Evolutionary conservation across 495 filamentous ascomycete species (phyloP), one percentile per base, ranked within the genome.

Genomic region (Lepraria neglecta): DNA sequence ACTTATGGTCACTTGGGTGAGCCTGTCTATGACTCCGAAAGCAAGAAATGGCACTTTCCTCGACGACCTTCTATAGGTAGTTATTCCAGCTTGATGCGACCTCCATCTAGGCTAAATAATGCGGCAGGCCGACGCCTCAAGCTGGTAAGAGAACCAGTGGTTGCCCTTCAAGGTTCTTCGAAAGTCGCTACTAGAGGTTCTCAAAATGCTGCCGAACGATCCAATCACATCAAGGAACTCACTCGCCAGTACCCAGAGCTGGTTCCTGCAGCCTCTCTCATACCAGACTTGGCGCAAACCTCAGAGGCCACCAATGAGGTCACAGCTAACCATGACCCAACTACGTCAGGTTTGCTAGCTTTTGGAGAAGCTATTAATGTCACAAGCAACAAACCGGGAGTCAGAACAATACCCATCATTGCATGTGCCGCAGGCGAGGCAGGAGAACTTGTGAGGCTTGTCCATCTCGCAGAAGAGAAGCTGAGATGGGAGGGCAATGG

Each of bases 1-100:
- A 78, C 78, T 56, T 88, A 85, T 75, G 86, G 86, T 76, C 83
- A 87, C 68, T 67, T 85, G 60, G 86, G 86, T 67, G 75, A 75
- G 66, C 74, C 81, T 28, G 59, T 71, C 40, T 89, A 87, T 69
- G 71, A 80, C 64, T 58, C 71, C 21, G 78, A 81, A 15, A 74
- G 70, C n/a, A 73, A 76, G 42, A 47, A 73, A 62, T 89, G 86
- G 86, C 68, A 54, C 10, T 88, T 88, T 69, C 65, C 76, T 61
- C 70, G 78, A 19, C 70, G 64, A n/a, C 52, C 42, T 7, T 42
- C n/a, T 33, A 33, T 31, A 6, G 33, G 44, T 47, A 59, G 4
- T 19, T 48, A 24, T 19, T 24, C 7, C 9, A 21, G 27, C 27
- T 35, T 7, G 35, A 12, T 11, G 12, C 35, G 35, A 11, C 2